A percentile compares a stretch with the other conserved stretches of the same genome.
phyloP scores from a whole-genome alignment of 2,329 filamentous ascomycete species.

The Aspergillus sp. region DNA sequence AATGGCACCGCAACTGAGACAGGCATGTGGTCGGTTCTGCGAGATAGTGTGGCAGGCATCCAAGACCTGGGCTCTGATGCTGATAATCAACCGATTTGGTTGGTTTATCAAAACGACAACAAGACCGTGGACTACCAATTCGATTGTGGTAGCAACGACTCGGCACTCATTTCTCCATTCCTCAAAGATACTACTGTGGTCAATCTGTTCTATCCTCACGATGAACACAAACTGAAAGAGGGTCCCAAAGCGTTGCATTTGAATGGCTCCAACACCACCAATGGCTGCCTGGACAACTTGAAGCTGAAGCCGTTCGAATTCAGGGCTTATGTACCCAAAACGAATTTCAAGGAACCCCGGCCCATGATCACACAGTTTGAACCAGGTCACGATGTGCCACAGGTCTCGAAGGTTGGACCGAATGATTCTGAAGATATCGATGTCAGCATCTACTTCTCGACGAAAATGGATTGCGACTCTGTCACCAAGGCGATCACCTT shows the following conservation, averaged over 20 bases:
- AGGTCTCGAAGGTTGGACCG: constrained; percentile 49
- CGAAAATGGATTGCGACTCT: constrained; percentile 60
- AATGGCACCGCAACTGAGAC: constrained; percentile 55
- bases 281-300: constrained; percentile 57
- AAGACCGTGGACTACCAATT: constrained; percentile 55
- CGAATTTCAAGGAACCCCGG: constrained; percentile 50
- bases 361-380: constrained; percentile 61
- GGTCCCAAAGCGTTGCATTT: constrained; percentile 49
- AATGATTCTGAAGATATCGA: constrained; percentile 46
- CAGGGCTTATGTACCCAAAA: constrained; percentile 58
- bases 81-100: constrained; percentile 49
- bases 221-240: constrained; percentile 52
- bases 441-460: constrained; percentile 59
- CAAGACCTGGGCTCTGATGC: constrained; percentile 50
- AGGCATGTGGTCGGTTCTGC: constrained; percentile 61
- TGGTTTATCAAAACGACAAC: constrained; percentile 49
- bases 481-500: constrained; percentile 53
- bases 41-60: constrained; percentile 50
- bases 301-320: constrained; percentile 58
- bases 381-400: constrained; percentile 61
- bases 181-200: constrained; percentile 55
- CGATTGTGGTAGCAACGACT: constrained; percentile 53
- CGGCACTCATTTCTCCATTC: constrained; percentile 59
- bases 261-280: constrained; percentile 47
- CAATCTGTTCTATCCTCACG: constrained; percentile 64